These are phyloP conservation scores for Candida albicans DNA, from an alignment of 1,139 yeast genomes.

Conservation along the genomic window DNA sequence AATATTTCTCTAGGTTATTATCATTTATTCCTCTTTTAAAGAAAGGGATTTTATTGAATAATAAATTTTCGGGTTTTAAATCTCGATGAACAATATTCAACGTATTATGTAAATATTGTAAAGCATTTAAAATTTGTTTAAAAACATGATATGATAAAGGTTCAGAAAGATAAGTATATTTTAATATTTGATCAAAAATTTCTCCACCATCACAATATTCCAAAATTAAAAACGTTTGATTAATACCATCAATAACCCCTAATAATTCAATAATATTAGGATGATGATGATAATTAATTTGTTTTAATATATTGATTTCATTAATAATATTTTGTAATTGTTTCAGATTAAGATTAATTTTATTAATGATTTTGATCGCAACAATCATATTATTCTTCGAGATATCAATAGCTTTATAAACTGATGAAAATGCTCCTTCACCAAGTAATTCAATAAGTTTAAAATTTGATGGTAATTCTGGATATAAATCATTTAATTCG, in stretches of 20 bases:
- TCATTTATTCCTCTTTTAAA: constrained; percentile 47
- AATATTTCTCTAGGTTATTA: constrained; percentile 9
- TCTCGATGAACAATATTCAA: constrained; percentile 93
- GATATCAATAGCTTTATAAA: constrained; percentile 65
- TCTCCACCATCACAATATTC: constrained; percentile 94
- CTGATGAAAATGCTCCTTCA: constrained; percentile 91
- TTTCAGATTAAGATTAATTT: constrained; percentile 51
- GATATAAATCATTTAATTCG: constrained; percentile 19
- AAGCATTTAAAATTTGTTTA: constrained; percentile 78
- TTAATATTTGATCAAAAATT: constrained; percentile 88
- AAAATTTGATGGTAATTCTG: constrained; percentile 27
- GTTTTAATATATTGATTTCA: constrained; percentile 84
- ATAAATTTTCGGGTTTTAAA: constrained; percentile 89
- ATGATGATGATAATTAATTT: constrained; percentile 59
- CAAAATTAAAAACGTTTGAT: constrained; percentile 74
- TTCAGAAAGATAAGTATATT: constrained; percentile 87
- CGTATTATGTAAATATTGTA: constrained; percentile 70
- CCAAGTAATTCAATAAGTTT: constrained; percentile 44
- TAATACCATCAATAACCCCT: constrained; percentile 56
- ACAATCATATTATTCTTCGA: constrained; percentile 32
- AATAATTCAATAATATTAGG: constrained; percentile 70
- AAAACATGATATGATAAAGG: constrained; percentile 83
- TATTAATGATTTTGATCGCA: constrained; percentile 84
- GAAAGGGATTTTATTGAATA: constrained; percentile 53
- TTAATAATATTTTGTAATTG: constrained; percentile 66